These are phyloP conservation scores for Elsinoe australis DNA, from an alignment of 2,329 filamentous ascomycete species.

Conservation along the genomic window DNA sequence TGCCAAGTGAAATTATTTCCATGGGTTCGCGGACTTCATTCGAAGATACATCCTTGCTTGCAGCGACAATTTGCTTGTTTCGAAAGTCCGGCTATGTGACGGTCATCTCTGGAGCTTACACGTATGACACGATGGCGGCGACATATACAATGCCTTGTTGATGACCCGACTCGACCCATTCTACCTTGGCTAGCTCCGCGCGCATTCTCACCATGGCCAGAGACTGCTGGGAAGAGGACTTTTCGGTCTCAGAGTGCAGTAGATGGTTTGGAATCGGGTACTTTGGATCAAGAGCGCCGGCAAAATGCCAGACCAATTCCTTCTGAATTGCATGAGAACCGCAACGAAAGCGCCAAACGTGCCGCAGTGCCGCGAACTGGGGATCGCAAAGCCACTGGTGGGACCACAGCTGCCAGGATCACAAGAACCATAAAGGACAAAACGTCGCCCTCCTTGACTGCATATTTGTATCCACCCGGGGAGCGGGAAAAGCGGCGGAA, in stretches of 20 bases:
- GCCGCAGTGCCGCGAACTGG: not conserved
- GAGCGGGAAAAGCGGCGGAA: not conserved
- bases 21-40: too few relatives aligned
- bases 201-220: slow-evolving; percentile 25
- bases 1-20: slow-evolving; percentile 11
- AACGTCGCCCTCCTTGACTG: not conserved
- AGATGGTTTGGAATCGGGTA: too few relatives aligned
- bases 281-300: too few relatives aligned
- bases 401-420: not conserved
- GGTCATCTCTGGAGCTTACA: slow-evolving; percentile 16
- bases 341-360: not conserved
- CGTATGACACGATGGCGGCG: slow-evolving; percentile 32
- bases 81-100: slow-evolving; percentile 15
- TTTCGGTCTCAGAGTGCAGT: not conserved
- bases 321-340: not conserved
- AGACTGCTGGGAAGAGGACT: not conserved
- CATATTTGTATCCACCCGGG: too few relatives aligned
- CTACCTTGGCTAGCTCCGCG: slow-evolving; percentile 36
- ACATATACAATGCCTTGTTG: slow-evolving; percentile 20
- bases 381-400: not conserved
- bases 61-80: too few relatives aligned
- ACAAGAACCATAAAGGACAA: slow-evolving; percentile 6
- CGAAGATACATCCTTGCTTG: too few relatives aligned
- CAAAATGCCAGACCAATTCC: too few relatives aligned
- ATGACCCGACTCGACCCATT: slow-evolving; percentile 24